A percentile compares a stretch with the other conserved stretches of the same genome.
Evolutionary conservation across 441 rosid genomes (phyloP).

Genomic region (Populus trichocarpa): DNA sequence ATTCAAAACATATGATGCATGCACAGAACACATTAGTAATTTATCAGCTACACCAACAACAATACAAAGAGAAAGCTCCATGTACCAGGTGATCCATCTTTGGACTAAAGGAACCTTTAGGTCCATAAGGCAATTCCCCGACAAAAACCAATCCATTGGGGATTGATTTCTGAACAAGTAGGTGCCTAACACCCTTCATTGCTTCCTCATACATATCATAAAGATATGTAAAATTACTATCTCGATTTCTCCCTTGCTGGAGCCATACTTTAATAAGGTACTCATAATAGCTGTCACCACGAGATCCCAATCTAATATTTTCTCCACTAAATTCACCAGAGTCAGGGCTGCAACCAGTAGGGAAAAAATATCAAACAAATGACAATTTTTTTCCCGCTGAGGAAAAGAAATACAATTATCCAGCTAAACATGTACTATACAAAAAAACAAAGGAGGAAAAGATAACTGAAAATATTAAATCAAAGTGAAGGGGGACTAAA

Average conservation of each 20-base stretch:
- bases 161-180: conserved; percentile 75
- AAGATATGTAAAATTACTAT: conserved; percentile 56
- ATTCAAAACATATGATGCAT: background rate
- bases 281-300: conserved; percentile 98
- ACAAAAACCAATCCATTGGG: conserved; percentile 87
- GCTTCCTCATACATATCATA: conserved; percentile 90
- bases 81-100: conserved; percentile 99
- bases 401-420: background rate
- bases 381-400: background rate
- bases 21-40: background rate
- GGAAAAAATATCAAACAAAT: conserved; percentile 18
- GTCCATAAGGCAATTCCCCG: conserved; percentile 90
- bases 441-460: background rate
- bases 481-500: background rate
- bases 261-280: conserved; percentile 96
- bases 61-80: conserved; percentile 20
- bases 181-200: conserved; percentile 86
- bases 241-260: conserved; percentile 57
- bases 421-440: background rate
- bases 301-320: conserved; percentile 94
- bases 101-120: conserved; percentile 72
- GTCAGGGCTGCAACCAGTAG: conserved; percentile 61
- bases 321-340: conserved; percentile 86
- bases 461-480: background rate
- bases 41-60: conserved; percentile 4